These are phyloP conservation scores for Sphagnum contortum DNA, from an alignment of 225 moss, liverwort and hornwort genomes.

Conservation along the genomic window DNA sequence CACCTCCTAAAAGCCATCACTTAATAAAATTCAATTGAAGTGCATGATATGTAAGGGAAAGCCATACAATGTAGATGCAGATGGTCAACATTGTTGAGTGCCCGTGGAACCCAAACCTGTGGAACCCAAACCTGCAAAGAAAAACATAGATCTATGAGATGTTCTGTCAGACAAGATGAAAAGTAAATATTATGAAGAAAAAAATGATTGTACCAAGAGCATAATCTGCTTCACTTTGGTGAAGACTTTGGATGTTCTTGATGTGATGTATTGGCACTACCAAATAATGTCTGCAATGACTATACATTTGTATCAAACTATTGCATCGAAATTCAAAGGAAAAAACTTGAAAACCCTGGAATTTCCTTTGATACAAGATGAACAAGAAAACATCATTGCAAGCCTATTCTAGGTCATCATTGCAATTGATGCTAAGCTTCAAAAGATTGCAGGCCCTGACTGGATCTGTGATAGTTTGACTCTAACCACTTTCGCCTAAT, in stretches of 20 bases:
- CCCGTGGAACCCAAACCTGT: conserved; percentile 85
- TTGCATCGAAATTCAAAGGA: too few relatives aligned
- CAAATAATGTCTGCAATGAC: conserved; percentile 85
- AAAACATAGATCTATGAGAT: neutral
- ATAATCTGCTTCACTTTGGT: conserved; percentile 47
- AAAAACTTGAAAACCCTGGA: too few relatives aligned
- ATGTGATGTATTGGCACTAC: conserved; percentile 67
- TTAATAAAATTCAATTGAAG: too few relatives aligned
- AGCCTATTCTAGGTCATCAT: too few relatives aligned
- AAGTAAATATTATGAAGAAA: neutral
- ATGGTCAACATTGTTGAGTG: conserved; percentile 88
- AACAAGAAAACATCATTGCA: too few relatives aligned
- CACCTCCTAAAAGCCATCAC: too few relatives aligned
- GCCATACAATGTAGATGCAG: conserved; percentile 96
- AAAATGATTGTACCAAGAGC: conserved; percentile 32
- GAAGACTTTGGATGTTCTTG: conserved; percentile 59
- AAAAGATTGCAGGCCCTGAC: too few relatives aligned
- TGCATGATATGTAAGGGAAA: conserved; percentile 66
- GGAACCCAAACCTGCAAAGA: neutral
- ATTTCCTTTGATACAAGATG: too few relatives aligned
- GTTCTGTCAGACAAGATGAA: neutral
- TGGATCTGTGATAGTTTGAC: too few relatives aligned
- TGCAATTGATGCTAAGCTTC: too few relatives aligned
- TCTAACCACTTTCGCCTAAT: too few relatives aligned
- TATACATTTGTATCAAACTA: too few relatives aligned